Conservation (phyloP, 1,284 basidiomycete species). For the Rhizoctonia solani region DNA sequence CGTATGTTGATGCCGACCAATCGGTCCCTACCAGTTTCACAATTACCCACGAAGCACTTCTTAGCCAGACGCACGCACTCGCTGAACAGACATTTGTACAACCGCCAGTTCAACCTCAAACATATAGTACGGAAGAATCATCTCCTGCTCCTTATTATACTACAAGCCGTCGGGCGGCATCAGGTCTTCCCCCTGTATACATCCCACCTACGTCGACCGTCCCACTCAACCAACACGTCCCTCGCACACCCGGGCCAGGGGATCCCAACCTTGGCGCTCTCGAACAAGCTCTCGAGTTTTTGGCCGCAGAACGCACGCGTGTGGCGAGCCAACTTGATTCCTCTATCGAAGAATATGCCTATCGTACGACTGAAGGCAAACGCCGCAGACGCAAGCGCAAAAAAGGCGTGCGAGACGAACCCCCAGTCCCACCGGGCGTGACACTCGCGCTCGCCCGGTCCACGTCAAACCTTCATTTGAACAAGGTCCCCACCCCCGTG, state of each 20-base stretch:
- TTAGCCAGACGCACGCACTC: slow-evolving; percentile 16
- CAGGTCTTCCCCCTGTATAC: slow-evolving; percentile 46
- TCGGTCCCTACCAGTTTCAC: background rate
- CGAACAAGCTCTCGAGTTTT: slow-evolving; percentile 64
- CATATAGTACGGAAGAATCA: background rate
- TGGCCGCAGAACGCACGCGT: slow-evolving; percentile 65
- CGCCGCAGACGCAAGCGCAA: slow-evolving; percentile 28
- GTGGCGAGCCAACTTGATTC: slow-evolving; percentile 53
- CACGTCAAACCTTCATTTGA: slow-evolving; percentile 13
- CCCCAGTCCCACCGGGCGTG: background rate
- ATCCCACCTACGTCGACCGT: slow-evolving; percentile 39
- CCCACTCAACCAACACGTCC: slow-evolving; percentile 3
- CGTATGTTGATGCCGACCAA: slow-evolving; percentile 20
- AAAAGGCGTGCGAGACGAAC: slow-evolving; percentile 26
- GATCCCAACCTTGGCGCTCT: slow-evolving; percentile 60
- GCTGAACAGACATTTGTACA: slow-evolving; percentile 3
- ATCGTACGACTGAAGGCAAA: slow-evolving; percentile 24
- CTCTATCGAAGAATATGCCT: slow-evolving; percentile 27
- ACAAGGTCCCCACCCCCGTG: background rate
- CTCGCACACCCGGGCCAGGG: slow-evolving; percentile 47
- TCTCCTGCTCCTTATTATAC: slow-evolving; percentile 3
- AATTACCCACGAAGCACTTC: slow-evolving; percentile 20
- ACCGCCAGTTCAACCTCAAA: background rate
- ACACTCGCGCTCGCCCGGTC: slow-evolving; percentile 13
- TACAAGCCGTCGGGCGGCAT: slow-evolving; percentile 43